phyloP scores from a whole-genome alignment of 2,329 filamentous ascomycete genomes.

The Cladophialophora exuberans region DNA sequence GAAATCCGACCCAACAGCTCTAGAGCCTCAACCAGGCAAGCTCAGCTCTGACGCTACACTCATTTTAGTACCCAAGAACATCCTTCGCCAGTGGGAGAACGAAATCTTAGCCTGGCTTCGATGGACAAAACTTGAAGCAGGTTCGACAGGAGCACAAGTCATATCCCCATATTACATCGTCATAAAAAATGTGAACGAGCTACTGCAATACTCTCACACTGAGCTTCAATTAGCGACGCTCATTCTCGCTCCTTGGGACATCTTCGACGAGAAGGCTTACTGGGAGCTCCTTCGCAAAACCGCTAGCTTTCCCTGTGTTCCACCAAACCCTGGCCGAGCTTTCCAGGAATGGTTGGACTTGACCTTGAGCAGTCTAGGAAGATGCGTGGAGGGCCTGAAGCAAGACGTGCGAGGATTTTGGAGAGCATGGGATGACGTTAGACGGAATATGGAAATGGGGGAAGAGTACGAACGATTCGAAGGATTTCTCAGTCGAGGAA shows the following conservation, averaged over 20 bases:
- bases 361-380: slow-evolving; percentile 44
- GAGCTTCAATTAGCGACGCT: slow-evolving; percentile 56
- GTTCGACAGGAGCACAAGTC: neutral
- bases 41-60: slow-evolving; percentile 57
- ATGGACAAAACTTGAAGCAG: neutral
- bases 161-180: slow-evolving; percentile 45
- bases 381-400: neutral
- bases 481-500: slow-evolving; percentile 5
- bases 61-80: slow-evolving; percentile 59
- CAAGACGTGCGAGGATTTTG: slow-evolving; percentile 14
- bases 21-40: neutral
- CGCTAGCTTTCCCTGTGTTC: slow-evolving; percentile 50
- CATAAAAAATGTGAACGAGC: slow-evolving; percentile 44
- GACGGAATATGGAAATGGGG: neutral
- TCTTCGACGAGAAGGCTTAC: slow-evolving; percentile 55
- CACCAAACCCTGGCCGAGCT: slow-evolving; percentile 48
- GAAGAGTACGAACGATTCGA: slow-evolving; percentile 17
- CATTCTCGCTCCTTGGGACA: slow-evolving; percentile 56
- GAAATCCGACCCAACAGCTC: neutral
- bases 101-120: slow-evolving; percentile 54
- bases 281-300: slow-evolving; percentile 54
- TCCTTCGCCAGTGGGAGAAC: slow-evolving; percentile 61
- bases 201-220: slow-evolving; percentile 48
- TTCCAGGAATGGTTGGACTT: slow-evolving; percentile 59
- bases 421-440: slow-evolving; percentile 18